phyloP scores from a whole-genome alignment of 2,329 filamentous ascomycete genomes.

The Aspergillus fumigatiaffinis region DNA sequence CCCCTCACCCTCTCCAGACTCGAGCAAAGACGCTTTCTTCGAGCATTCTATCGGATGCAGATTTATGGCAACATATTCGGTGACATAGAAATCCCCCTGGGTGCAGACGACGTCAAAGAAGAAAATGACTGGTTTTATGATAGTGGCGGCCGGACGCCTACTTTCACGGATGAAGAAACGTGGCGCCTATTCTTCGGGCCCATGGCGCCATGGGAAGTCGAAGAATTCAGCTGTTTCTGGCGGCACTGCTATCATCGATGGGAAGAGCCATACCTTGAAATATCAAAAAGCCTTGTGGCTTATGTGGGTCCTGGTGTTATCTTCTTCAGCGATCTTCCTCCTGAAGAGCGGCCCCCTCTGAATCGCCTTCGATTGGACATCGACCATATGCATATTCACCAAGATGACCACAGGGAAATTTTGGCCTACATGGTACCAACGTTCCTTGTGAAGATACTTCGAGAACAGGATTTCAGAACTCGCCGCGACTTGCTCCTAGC shows the following conservation, averaged over 20 bases:
- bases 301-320: not conserved
- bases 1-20: slow-evolving; percentile 5
- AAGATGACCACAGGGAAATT: not conserved
- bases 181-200: slow-evolving; percentile 16
- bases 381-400: not conserved
- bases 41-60: slow-evolving; percentile 18
- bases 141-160: not conserved
- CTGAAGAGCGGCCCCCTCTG: slow-evolving; percentile 2
- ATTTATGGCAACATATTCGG: slow-evolving; percentile 14
- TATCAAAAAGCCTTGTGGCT: slow-evolving; percentile 3
- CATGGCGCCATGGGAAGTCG: slow-evolving; percentile 20
- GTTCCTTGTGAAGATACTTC: slow-evolving; percentile 13
- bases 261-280: not conserved
- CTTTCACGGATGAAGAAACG: slow-evolving; percentile 4
- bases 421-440: slow-evolving; percentile 12
- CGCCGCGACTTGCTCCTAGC: slow-evolving; percentile 12
- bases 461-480: not conserved
- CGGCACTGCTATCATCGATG: slow-evolving; percentile 4
- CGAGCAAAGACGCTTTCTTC: slow-evolving; percentile 11
- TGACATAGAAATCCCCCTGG: not conserved
- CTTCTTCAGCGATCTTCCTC: slow-evolving; percentile 2
- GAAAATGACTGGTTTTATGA: not conserved
- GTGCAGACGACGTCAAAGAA: not conserved
- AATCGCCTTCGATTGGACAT: not conserved
- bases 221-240: slow-evolving; percentile 18